Evolutionary conservation across 495 filamentous ascomycete genomes (phyloP).

Genomic region (Apiosordaria backusii): DNA sequence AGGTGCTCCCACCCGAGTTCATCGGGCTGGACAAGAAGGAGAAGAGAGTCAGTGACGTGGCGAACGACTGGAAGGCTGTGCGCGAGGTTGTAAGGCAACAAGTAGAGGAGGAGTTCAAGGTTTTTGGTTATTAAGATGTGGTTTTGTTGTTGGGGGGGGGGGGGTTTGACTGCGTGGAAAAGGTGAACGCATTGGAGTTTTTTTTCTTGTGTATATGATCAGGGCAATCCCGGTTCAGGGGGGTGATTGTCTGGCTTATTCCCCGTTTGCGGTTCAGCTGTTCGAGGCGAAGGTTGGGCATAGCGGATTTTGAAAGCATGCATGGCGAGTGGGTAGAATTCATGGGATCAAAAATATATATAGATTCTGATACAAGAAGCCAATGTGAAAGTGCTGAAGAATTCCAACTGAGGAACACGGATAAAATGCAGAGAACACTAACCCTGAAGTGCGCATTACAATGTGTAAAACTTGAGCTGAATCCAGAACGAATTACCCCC

Average conservation of each 20-base stretch:
- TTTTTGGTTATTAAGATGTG: constrained; percentile 1
- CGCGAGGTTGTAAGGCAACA: constrained; percentile 54
- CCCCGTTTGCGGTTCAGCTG: not conserved
- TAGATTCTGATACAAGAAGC: not conserved
- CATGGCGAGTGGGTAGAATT: not conserved
- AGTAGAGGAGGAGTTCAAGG: constrained; percentile 50
- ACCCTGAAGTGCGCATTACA: no score
- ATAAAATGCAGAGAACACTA: no score
- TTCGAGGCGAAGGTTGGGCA: not conserved
- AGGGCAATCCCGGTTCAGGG: not conserved
- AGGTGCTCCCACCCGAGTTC: constrained; percentile 77
- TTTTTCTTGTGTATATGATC: not conserved
- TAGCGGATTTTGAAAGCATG: not conserved
- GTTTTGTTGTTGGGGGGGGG: not conserved
- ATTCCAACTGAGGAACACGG: no score
- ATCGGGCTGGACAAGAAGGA: constrained; percentile 65
- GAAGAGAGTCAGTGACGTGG: constrained; percentile 54
- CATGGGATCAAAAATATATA: not conserved
- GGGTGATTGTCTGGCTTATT: not conserved
- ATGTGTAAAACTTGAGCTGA: no score
- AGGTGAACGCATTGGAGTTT: not conserved
- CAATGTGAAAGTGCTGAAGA: not conserved
- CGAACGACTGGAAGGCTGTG: constrained; percentile 48
- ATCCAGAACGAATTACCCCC: no score
- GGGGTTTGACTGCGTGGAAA: not conserved